phyloP scores from a whole-genome alignment of 495 filamentous ascomycete genomes.

The Hyaloscypha bicolor region DNA sequence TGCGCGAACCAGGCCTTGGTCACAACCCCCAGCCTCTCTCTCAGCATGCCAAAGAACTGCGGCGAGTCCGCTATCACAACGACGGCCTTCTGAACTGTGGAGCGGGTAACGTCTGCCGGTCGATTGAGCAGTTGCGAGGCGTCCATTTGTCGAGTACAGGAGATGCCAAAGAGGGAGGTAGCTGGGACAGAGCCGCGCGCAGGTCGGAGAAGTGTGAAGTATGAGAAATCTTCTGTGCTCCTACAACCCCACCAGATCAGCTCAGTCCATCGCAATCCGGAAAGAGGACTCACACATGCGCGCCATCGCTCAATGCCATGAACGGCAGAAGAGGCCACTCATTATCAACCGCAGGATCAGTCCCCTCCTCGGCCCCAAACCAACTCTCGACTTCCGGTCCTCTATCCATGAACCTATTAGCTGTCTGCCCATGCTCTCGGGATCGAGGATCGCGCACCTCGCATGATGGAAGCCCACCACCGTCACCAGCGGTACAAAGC shows the following conservation, averaged over 20 bases:
- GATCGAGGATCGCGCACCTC: slow-evolving; percentile 49
- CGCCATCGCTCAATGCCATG: slow-evolving; percentile 96
- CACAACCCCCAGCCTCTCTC: slow-evolving; percentile 84
- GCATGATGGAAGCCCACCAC: slow-evolving; percentile 98
- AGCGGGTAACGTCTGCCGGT: slow-evolving; percentile 87
- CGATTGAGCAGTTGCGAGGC: slow-evolving; percentile 73
- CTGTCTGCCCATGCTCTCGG: neutral
- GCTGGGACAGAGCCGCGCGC: slow-evolving; percentile 58
- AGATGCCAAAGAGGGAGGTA: slow-evolving; percentile 93
- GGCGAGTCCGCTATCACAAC: slow-evolving; percentile 93
- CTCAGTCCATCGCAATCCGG: neutral
- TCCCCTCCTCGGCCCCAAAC: slow-evolving; percentile 77
- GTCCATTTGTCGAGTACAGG: slow-evolving; percentile 90
- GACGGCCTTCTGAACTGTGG: slow-evolving; percentile 98
- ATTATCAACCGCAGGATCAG: slow-evolving; percentile 80
- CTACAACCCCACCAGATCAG: slow-evolving; percentile 46
- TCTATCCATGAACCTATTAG: slow-evolving; percentile 44
- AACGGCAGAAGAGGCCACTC: slow-evolving; percentile 94
- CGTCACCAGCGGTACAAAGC: slow-evolving; percentile 69
- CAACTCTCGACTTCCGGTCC: slow-evolving; percentile 94
- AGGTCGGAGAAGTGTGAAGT: slow-evolving; percentile 87
- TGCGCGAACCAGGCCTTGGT: slow-evolving; percentile 97
- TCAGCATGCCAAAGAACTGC: slow-evolving; percentile 73
- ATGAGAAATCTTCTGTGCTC: slow-evolving; percentile 92
- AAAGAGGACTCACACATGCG: slow-evolving; percentile 72